Conservation (phyloP, 768 basidiomycete genomes). For the Polyporus arcularius region DNA sequence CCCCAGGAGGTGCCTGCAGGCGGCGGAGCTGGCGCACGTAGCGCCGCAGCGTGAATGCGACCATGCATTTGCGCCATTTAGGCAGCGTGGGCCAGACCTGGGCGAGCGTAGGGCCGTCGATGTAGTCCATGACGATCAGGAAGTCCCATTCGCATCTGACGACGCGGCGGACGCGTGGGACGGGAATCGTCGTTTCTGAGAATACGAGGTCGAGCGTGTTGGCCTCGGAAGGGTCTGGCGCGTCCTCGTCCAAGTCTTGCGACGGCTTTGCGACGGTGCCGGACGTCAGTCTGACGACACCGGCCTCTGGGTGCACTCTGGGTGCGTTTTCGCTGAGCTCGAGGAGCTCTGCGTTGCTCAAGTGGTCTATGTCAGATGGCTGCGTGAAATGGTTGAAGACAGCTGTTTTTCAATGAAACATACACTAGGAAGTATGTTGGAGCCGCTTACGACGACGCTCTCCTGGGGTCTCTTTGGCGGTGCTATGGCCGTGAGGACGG, state of each 20-base stretch:
- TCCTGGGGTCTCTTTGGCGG: neutral
- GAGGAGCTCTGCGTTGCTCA: constrained; percentile 4
- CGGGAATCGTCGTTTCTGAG: constrained; percentile 16
- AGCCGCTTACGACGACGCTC: neutral
- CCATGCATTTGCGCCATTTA: constrained; percentile 23
- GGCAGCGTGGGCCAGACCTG: constrained; percentile 29
- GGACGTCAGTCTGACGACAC: neutral
- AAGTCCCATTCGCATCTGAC: neutral
- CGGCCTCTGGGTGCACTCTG: neutral
- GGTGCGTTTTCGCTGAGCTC: neutral
- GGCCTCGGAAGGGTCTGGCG: neutral
- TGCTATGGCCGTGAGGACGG: neutral
- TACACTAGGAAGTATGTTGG: too few species aligned
- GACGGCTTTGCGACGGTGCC: constrained; percentile 1
- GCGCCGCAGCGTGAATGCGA: constrained; percentile 31
- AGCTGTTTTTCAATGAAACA: neutral
- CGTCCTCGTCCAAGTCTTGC: constrained; percentile 3
- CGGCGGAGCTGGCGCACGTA: constrained; percentile 30
- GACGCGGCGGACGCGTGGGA: constrained; percentile 19
- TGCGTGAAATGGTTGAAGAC: neutral
- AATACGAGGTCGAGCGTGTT: constrained; percentile 5
- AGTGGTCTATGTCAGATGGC: constrained; percentile 9
- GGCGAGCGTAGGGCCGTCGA: constrained; percentile 27
- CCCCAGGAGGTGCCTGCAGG: neutral
- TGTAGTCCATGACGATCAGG: constrained; percentile 25